Percentiles rank a stretch among this genome's conserved stretches.
phyloP scores from a whole-genome alignment of 768 basidiomycete species.

The Calocera cornea region DNA sequence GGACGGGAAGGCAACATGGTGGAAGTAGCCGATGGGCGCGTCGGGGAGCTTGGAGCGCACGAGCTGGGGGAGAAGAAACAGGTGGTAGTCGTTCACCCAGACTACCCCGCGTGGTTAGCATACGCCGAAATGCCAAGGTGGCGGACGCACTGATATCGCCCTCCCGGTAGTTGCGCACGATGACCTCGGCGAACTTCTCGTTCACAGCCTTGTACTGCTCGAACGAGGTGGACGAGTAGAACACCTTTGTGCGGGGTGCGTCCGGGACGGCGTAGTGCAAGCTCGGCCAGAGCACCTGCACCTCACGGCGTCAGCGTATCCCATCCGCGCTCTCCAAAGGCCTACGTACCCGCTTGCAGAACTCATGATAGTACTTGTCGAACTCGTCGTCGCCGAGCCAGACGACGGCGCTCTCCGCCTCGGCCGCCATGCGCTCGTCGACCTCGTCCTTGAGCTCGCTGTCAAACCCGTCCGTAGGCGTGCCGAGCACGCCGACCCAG shows the following conservation, averaged over 20 bases:
- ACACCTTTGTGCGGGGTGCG: conserved; percentile 68
- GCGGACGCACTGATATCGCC: conserved; percentile 59
- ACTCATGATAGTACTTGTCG: conserved; percentile 67
- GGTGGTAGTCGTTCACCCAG: conserved; percentile 83
- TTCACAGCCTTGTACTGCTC: conserved; percentile 84
- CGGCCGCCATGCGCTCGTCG: conserved; percentile 34
- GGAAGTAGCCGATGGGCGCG: conserved; percentile 80
- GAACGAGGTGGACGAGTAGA: conserved; percentile 68
- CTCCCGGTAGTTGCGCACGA: conserved; percentile 64
- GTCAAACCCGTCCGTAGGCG: conserved; percentile 49
- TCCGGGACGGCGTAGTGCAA: conserved; percentile 78
- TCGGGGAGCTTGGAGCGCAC: conserved; percentile 54
- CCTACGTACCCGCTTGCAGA: conserved; percentile 56
- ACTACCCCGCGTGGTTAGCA: conserved; percentile 9
- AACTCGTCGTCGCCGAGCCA: conserved; percentile 63
- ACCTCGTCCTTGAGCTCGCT: conserved; percentile 44
- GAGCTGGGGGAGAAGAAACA: conserved; percentile 81
- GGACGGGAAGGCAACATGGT: conserved; percentile 91
- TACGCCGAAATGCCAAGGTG: conserved; percentile 4
- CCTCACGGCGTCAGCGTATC: no score
- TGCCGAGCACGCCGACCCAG: conserved; percentile 65
- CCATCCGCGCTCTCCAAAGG: no score
- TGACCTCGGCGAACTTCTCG: conserved; percentile 73
- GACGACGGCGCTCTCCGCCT: conserved; percentile 39
- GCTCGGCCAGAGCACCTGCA: conserved; percentile 73